Evolutionary conservation across 305 asterid genomes (phyloP).

Genomic region (Lippia alba): DNA sequence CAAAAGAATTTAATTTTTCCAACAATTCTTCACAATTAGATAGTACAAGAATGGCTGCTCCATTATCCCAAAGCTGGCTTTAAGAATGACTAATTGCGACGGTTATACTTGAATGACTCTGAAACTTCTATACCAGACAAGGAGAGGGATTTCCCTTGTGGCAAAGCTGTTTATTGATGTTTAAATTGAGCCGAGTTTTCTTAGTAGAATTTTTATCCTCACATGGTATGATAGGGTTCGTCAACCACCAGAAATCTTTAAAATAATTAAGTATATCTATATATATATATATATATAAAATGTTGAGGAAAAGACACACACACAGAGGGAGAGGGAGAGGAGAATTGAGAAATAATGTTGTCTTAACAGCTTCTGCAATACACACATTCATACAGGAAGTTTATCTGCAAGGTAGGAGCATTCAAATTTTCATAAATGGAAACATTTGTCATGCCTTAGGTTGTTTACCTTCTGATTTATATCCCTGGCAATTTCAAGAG

Average conservation of each 20-base stretch:
- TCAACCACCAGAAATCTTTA: neutral
- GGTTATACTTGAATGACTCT: neutral
- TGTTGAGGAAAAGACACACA: neutral
- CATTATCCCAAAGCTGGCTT: neutral
- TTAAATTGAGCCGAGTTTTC: neutral
- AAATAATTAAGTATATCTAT: no score
- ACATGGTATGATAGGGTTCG: neutral
- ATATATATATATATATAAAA: no score
- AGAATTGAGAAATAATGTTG: neutral
- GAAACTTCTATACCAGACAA: neutral
- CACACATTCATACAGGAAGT: neutral
- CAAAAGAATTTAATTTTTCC: neutral
- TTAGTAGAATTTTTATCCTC: neutral
- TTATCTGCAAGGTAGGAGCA: neutral
- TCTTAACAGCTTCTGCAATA: neutral
- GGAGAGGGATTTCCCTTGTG: neutral
- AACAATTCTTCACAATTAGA: neutral
- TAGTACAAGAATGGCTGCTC: neutral
- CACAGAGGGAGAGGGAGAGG: neutral
- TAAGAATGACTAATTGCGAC: neutral
- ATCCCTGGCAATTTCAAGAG: constrained; percentile 77
- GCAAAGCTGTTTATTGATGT: neutral
- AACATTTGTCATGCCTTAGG: constrained; percentile 8
- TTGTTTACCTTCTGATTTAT: constrained; percentile 73
- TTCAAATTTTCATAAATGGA: constrained; percentile 9